These are phyloP conservation scores for Cutaneotrichosporon mucoides DNA, from an alignment of 1,284 basidiomycete species.

Conservation along the genomic window DNA sequence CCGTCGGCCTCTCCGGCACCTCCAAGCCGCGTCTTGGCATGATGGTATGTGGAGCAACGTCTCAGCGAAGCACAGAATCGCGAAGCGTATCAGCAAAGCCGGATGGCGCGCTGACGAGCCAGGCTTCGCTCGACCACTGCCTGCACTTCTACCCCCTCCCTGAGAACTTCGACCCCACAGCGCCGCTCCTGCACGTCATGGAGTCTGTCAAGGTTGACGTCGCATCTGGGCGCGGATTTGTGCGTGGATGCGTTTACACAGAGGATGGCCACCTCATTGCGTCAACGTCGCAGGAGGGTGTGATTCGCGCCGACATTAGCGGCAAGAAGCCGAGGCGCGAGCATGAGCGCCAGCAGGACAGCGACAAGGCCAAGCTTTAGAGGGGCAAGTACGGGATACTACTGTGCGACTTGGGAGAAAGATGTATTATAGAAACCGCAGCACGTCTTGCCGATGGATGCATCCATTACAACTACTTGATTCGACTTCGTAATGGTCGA, in stretches of 20 bases:
- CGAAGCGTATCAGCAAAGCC: no score
- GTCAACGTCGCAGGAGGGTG: slow-evolving; percentile 77
- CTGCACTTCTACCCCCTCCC: slow-evolving; percentile 74
- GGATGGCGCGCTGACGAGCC: no score
- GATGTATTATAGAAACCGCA: no score
- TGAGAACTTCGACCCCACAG: slow-evolving; percentile 67
- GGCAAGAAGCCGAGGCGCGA: slow-evolving; percentile 24
- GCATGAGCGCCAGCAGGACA: slow-evolving; percentile 23
- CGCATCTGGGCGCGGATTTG: slow-evolving; percentile 62
- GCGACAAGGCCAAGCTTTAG: slow-evolving; percentile 31
- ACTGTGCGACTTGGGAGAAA: no score
- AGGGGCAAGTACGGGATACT: no score
- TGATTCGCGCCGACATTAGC: slow-evolving; percentile 44
- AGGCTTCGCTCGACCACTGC: slow-evolving; percentile 73
- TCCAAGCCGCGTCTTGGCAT: slow-evolving; percentile 57
- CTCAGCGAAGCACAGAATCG: no score
- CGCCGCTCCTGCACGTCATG: slow-evolving; percentile 78
- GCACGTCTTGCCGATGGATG: no score
- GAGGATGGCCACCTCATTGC: slow-evolving; percentile 67
- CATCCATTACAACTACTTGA: no score
- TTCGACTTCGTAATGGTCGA: no score
- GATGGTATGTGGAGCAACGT: slow-evolving; percentile 54
- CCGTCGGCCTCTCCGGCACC: slow-evolving; percentile 59
- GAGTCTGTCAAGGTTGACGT: slow-evolving; percentile 61
- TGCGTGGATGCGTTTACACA: slow-evolving; percentile 73